phyloP scores from a whole-genome alignment of 2,329 filamentous ascomycete species.

The Alternaria rosae region DNA sequence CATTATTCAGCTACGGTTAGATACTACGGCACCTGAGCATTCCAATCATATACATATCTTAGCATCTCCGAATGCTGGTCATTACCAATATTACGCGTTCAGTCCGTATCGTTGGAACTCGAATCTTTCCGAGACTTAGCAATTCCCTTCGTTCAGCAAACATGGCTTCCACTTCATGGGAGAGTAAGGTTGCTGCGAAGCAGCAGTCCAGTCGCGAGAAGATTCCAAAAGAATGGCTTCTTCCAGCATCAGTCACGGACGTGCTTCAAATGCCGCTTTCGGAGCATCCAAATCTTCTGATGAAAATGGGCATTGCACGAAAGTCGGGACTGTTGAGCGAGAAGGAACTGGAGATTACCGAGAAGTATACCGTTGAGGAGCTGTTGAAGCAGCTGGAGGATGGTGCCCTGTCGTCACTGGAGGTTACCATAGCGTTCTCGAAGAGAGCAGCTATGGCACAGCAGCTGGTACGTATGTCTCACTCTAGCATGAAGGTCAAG shows the following conservation, averaged over 20 bases:
- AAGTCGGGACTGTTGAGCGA: constrained; percentile 64
- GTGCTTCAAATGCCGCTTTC: constrained; percentile 1
- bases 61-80: neutral
- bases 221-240: constrained; percentile 53
- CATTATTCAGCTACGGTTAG: neutral
- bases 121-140: neutral
- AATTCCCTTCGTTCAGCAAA: neutral
- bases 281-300: constrained; percentile 12
- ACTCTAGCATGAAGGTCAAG: neutral
- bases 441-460: constrained; percentile 61
- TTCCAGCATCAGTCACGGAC: constrained; percentile 24
- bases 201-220: constrained; percentile 5
- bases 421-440: constrained; percentile 60
- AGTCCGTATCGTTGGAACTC: neutral
- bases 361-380: constrained; percentile 41
- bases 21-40: neutral
- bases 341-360: constrained; percentile 57
- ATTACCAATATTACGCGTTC: neutral
- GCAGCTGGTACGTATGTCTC: constrained; percentile 53
- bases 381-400: constrained; percentile 47
- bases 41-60: neutral
- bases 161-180: constrained; percentile 3
- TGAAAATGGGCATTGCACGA: constrained; percentile 55
- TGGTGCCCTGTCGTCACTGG: constrained; percentile 55
- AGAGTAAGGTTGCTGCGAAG: constrained; percentile 1